Percentiles rank a stretch among this genome's conserved stretches.
Conservation (phyloP, 108 stramenopile species). For the Schizochytrium sp. region DNA sequence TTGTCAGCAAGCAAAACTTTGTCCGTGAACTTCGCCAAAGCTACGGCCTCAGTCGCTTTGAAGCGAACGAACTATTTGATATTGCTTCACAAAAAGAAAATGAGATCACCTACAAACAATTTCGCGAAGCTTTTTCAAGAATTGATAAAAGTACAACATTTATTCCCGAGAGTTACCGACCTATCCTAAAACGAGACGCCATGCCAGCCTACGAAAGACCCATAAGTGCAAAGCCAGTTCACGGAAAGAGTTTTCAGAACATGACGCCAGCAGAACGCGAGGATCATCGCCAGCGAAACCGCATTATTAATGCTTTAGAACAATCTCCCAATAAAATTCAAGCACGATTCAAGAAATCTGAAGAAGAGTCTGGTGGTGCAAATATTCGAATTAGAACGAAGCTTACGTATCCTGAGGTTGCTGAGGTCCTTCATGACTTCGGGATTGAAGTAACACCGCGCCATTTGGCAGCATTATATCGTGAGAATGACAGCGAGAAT, state of each 20-base stretch:
- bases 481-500: too few relatives aligned
- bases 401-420: slow-evolving; percentile 44
- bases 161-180: slow-evolving; percentile 42
- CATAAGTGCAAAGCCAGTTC: background rate
- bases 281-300: background rate
- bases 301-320: background rate
- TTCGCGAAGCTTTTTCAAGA: slow-evolving; percentile 19
- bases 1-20: slow-evolving; percentile 39
- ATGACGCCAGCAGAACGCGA: slow-evolving; percentile 32
- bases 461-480: background rate
- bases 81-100: slow-evolving; percentile 18
- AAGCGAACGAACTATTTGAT: background rate
- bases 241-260: background rate
- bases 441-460: background rate
- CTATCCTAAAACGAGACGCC: slow-evolving; percentile 49
- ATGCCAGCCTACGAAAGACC: background rate
- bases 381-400: slow-evolving; percentile 31
- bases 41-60: background rate
- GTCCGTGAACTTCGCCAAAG: background rate
- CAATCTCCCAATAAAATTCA: background rate
- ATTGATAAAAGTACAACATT: slow-evolving; percentile 47
- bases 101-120: slow-evolving; percentile 43
- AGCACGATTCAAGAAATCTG: background rate
- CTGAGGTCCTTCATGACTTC: background rate
- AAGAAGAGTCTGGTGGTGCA: background rate